Evolutionary conservation across 192 early-diverging fungal species (phyloP), one percentile per base, ranked within the genome.

Genomic region (Linnemannia schmuckeri): DNA sequence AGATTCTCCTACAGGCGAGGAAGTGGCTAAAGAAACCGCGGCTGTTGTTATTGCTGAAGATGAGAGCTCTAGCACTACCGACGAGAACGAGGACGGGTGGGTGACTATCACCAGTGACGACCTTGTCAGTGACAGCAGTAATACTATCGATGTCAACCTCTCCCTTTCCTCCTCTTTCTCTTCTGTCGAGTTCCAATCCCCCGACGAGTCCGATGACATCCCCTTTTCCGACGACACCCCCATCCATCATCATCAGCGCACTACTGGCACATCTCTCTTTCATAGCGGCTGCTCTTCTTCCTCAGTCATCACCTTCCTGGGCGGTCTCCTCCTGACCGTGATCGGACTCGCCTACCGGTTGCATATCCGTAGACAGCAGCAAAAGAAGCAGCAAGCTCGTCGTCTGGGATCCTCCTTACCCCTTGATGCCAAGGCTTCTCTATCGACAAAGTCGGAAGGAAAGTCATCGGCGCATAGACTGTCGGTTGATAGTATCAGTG

Each of bases 161-260:
- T 61, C n/a, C 24, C n/a, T 24, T 8, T 13, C 44, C 44, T 46
- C 44, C 10, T 46, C 44, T 10, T 46, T 3, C 3, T 37, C 37
- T 37, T 8, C 6, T 66, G 61, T 66, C 61, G 61, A 66, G 61
- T 66, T 66, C 61, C 61, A 33, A 66, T 66, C 61, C 61, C 61
- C 61, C 61, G 30, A 30, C 61, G 30, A 66, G 27, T 66, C 61
- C 27, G 61, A 66, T 33, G 61, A 66, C 73, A 82, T 76, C 42
- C 15, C 15, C 72, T 30, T 37, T 47, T 49, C 37, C 15, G 44
- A 37, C 57, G 22, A 33, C 38, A 74, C 27, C 3, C n/a, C 47
- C 44, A 54, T 37, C 30, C 75, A 66, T 15, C 63, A 69, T 47
- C 44, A 24, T 77, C 27, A 38, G 10, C 44, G 15, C 73, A 7